Evolutionary conservation across 495 filamentous ascomycete genomes (phyloP).

Genomic region (Podospora fimiseda): DNA sequence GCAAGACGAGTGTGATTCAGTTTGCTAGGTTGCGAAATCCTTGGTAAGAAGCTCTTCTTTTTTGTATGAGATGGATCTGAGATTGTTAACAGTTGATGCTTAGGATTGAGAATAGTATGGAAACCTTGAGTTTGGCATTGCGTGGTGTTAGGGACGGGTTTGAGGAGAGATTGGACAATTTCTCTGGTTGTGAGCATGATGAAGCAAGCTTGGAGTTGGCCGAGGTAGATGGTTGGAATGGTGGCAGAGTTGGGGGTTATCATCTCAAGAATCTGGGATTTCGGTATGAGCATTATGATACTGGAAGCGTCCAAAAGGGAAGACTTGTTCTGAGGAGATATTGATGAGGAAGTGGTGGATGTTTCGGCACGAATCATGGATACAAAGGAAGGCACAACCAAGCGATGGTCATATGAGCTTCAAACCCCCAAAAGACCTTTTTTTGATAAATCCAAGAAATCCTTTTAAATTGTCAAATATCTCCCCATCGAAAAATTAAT

Average conservation of each 20-base stretch:
- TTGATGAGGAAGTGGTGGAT: background rate
- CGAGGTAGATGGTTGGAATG: constrained; percentile 10
- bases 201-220: too few species aligned
- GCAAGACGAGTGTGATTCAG: constrained; percentile 19
- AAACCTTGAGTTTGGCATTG: background rate
- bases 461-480: background rate
- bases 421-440: too few species aligned
- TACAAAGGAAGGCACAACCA: too few species aligned
- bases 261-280: background rate
- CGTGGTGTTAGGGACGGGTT: background rate
- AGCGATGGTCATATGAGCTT: too few species aligned
- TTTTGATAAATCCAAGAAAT: background rate
- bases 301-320: background rate
- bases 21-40: constrained; percentile 17
- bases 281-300: background rate
- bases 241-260: constrained; percentile 3
- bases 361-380: background rate
- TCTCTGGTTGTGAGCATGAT: too few species aligned
- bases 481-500: too few species aligned
- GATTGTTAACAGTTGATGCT: background rate
- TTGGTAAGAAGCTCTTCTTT: constrained; percentile 11
- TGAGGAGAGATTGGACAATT: background rate
- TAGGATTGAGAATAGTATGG: constrained; percentile 16
- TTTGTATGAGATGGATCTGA: background rate
- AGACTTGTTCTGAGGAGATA: constrained; percentile 1